A percentile compares a stretch with the other conserved stretches of the same genome.
phyloP scores from a whole-genome alignment of 768 basidiomycete genomes.

The Crassisporium funariophilum region DNA sequence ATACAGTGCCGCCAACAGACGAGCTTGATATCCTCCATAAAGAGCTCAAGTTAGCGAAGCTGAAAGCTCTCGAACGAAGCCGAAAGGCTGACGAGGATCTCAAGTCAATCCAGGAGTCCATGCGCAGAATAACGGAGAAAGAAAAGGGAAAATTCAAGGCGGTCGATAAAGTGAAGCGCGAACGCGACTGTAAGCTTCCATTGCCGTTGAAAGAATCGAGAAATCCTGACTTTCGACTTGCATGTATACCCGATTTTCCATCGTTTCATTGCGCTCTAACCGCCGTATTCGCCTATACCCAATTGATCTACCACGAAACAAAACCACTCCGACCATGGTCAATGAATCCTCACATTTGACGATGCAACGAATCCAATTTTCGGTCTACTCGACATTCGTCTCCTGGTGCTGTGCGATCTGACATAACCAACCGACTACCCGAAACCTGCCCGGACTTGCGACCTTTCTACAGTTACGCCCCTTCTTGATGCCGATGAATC shows the following conservation, averaged over 20 bases:
- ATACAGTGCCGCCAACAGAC: constrained; percentile 68
- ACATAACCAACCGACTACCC: no score
- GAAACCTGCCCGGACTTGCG: not conserved
- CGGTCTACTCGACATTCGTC: no score
- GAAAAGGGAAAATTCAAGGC: constrained; percentile 73
- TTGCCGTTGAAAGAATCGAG: constrained; percentile 16
- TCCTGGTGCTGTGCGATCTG: no score
- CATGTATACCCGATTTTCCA: constrained; percentile 19
- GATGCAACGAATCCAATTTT: no score
- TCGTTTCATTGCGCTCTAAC: constrained; percentile 9
- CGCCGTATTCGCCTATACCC: not conserved
- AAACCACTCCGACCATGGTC: no score
- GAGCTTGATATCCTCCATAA: constrained; percentile 67
- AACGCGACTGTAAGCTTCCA: constrained; percentile 70
- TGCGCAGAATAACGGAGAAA: constrained; percentile 75
- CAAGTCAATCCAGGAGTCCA: constrained; percentile 72
- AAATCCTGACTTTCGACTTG: constrained; percentile 20
- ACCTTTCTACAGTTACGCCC: constrained; percentile 37
- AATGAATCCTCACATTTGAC: no score
- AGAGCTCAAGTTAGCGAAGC: constrained; percentile 59
- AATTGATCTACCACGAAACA: not conserved
- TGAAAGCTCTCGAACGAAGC: constrained; percentile 59
- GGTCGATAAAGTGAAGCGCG: constrained; percentile 72
- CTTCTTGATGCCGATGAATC: constrained; percentile 53
- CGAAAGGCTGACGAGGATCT: constrained; percentile 80